Percentiles rank a stretch among this genome's conserved stretches.
Evolutionary conservation across 2,329 filamentous ascomycete genomes (phyloP).

Genomic region (Aschersonia sp.): DNA sequence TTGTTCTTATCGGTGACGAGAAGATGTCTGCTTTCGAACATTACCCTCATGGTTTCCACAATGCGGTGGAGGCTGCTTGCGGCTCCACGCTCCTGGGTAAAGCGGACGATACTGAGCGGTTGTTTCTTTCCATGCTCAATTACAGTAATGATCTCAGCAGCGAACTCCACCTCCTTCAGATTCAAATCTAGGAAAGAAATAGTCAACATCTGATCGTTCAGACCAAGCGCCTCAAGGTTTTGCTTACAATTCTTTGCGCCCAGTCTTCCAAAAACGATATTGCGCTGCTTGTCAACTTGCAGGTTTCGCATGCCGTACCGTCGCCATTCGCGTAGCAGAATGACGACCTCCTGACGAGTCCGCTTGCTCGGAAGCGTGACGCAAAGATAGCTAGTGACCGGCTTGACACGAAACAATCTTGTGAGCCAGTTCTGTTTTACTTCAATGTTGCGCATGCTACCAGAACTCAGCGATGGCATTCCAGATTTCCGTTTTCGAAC

Average conservation of each 20-base stretch:
- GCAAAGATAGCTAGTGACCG: slow-evolving; percentile 60
- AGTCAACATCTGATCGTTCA: not conserved
- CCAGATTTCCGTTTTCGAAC: slow-evolving; percentile 8
- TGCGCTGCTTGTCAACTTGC: slow-evolving; percentile 62
- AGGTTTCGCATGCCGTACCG: slow-evolving; percentile 70
- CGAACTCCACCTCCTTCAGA: slow-evolving; percentile 79
- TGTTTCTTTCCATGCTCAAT: slow-evolving; percentile 70
- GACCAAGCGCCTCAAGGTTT: too few species aligned
- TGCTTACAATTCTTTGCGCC: slow-evolving; percentile 62
- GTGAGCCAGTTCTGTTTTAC: slow-evolving; percentile 76
- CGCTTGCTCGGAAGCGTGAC: slow-evolving; percentile 54
- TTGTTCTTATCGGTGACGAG: slow-evolving; percentile 54
- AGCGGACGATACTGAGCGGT: slow-evolving; percentile 65
- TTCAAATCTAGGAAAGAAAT: slow-evolving; percentile 43
- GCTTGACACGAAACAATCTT: slow-evolving; percentile 79
- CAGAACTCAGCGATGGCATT: slow-evolving; percentile 20
- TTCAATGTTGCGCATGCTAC: slow-evolving; percentile 39
- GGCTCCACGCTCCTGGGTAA: slow-evolving; percentile 84
- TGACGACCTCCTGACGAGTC: slow-evolving; percentile 62
- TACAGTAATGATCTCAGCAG: slow-evolving; percentile 75
- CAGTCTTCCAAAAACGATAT: slow-evolving; percentile 67
- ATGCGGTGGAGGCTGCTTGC: slow-evolving; percentile 79
- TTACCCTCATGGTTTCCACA: slow-evolving; percentile 57
- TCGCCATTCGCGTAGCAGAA: slow-evolving; percentile 65
- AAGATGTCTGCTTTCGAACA: slow-evolving; percentile 50